phyloP scores from a whole-genome alignment of 345 rosid species.

The Populus deltoides region DNA sequence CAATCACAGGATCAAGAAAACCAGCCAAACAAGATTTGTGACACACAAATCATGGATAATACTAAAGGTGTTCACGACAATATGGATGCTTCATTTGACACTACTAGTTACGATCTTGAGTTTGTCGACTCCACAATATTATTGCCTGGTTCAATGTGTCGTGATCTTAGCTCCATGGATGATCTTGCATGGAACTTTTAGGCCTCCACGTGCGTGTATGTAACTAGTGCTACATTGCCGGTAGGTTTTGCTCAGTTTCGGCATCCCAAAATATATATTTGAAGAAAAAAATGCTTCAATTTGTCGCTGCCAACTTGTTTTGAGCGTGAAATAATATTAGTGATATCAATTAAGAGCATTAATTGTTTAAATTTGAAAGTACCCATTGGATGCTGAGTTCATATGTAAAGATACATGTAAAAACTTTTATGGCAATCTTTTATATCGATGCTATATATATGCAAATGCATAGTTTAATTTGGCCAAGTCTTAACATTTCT shows the following conservation, averaged over 20 bases:
- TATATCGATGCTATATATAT: no score
- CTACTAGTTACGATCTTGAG: conserved; percentile 32
- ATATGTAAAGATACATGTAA: no score
- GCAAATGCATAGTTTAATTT: no score
- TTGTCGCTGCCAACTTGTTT: background rate
- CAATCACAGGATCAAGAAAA: conserved; percentile 8
- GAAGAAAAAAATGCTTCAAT: background rate
- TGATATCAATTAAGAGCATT: background rate
- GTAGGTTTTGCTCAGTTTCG: background rate
- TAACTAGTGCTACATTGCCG: background rate
- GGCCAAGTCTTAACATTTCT: no score
- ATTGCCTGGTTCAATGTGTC: conserved; percentile 27
- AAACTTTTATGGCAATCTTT: no score
- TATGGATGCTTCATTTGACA: conserved; percentile 29
- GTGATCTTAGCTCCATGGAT: conserved; percentile 35
- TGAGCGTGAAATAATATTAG: background rate
- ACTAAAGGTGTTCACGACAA: background rate
- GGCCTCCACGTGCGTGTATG: background rate
- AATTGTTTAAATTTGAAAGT: background rate
- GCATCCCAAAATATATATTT: background rate
- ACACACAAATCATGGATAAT: background rate
- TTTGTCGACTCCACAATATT: conserved; percentile 31
- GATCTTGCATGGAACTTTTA: conserved; percentile 50
- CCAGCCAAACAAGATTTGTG: background rate
- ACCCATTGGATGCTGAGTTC: background rate